Evolutionary conservation across 202 grass and related monocot genomes (phyloP).

Genomic region (Musa balbisiana): DNA sequence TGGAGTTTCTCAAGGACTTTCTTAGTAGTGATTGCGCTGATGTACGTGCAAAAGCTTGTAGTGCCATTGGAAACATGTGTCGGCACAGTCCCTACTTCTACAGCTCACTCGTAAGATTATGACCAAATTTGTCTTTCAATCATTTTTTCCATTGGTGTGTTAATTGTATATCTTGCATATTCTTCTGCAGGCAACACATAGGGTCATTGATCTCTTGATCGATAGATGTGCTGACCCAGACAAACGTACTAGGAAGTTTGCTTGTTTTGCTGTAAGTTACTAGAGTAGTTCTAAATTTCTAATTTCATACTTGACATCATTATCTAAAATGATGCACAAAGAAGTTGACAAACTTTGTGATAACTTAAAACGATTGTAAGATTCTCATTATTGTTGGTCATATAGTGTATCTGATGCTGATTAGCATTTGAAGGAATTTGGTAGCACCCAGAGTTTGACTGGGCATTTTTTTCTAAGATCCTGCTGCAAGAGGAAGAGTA

Average conservation of each 20-base stretch:
- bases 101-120: constrained; percentile 62
- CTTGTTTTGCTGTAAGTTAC: constrained; percentile 90
- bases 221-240: constrained; percentile 87
- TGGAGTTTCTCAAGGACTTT: constrained; percentile 64
- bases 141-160: neutral
- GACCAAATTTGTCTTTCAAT: neutral
- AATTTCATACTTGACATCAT: neutral
- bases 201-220: constrained; percentile 74
- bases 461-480: neutral
- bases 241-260: constrained; percentile 87
- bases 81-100: constrained; percentile 90
- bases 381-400: neutral
- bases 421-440: neutral
- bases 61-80: constrained; percentile 98
- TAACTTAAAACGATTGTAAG: neutral
- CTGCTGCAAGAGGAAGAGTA: neutral
- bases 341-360: neutral
- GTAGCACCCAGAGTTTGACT: neutral
- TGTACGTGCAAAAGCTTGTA: constrained; percentile 95
- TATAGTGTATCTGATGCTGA: neutral
- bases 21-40: constrained; percentile 58
- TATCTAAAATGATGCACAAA: neutral
- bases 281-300: neutral
- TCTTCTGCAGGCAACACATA: constrained; percentile 47
- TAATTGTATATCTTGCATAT: constrained; percentile 17